phyloP scores from a whole-genome alignment of 306 rosid genomes.

The Trichosanthes truncata region DNA sequence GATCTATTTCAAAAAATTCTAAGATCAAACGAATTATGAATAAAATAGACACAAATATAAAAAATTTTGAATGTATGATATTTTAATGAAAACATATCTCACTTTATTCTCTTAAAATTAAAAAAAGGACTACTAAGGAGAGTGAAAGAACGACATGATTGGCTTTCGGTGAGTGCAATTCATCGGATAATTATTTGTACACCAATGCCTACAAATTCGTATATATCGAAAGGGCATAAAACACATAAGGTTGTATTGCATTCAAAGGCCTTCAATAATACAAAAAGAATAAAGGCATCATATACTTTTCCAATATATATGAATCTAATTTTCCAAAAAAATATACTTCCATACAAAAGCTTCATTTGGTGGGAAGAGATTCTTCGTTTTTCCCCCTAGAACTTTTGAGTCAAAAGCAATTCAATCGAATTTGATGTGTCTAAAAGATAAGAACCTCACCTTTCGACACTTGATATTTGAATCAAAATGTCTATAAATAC shows the following conservation, averaged over 20 bases:
- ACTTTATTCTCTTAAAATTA: no score
- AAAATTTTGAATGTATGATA: no score
- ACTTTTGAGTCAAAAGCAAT: background rate
- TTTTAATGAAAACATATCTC: no score
- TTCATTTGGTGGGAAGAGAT: background rate
- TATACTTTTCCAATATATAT: background rate
- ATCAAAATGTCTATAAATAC: background rate
- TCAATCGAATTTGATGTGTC: background rate
- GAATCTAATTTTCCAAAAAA: background rate
- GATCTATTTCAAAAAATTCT: no score
- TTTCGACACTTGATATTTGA: background rate
- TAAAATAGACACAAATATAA: no score
- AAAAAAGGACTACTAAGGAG: background rate
- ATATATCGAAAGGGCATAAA: background rate
- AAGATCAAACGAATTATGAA: no score
- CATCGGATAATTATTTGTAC: background rate
- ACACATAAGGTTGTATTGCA: background rate
- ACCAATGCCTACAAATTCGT: background rate
- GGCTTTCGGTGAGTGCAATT: background rate
- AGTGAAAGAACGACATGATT: background rate
- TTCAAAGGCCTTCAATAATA: background rate
- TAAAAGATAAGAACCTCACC: background rate
- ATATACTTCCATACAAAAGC: no score
- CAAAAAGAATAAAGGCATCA: background rate
- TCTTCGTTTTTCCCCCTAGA: background rate